Evolutionary conservation across 1,284 basidiomycete species (phyloP), one percentile per base, ranked within the genome.

Genomic region (Ceratobasidium sp.): DNA sequence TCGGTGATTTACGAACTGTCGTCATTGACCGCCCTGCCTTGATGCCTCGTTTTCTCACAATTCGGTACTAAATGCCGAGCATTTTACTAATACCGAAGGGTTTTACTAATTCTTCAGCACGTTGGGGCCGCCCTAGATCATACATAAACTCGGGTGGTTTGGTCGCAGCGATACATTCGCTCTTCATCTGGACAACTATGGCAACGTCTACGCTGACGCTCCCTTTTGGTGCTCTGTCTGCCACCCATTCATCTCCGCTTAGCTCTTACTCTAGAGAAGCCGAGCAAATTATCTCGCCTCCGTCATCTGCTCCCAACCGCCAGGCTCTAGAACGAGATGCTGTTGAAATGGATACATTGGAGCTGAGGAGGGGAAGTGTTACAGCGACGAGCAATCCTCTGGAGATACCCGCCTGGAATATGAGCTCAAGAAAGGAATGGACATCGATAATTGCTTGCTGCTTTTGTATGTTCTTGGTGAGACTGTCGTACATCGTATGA

Each of bases 361-460:
- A 30, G 3, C 43, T n/a, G 3, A 34, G 34, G 28, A 21, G 53
- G 8, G n/a, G 30, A 10, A 28, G 21, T 30, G 21, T 23, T 41
- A n/a, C 41, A 5, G 14, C 58, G 10, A 59, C 34, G 3, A 58
- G 16, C 18, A 21, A 18, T 39, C 30, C 55, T 34, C 4, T 18
- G 34, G 58, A 59, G 23, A 45, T 59, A 23, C 58, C 58, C 14
- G 58, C 23, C 3, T 59, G 58, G 45, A 26, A 59, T 14, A 28
- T 72, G 30, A 53, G 48, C 23, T 16, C 52, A 10, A 55, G 34
- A 30, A 50, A 62, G 16, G 72, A 73, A 32, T 62, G 67, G 52
- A 45, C 61, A 23, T 45, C 57, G 18, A 70, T 73, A 16, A 43
- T 59, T n/a, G 39, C 59, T 10, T 70, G 67, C 21, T 71, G 72